Conservation (phyloP, 169 alveolate species). For the Toxoplasma gondii region DNA sequence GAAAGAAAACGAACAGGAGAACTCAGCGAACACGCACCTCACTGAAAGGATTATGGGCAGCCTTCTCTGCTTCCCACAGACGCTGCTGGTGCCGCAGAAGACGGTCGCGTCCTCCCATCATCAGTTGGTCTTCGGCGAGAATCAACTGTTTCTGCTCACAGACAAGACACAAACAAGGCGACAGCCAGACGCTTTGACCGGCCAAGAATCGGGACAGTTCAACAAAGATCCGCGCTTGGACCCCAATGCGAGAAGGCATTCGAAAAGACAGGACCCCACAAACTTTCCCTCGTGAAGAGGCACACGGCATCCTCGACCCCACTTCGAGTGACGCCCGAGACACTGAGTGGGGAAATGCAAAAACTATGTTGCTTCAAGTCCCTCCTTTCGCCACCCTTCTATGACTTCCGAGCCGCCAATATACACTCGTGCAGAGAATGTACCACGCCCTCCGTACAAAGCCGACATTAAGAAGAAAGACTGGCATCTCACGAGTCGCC, state of each 20-base stretch:
- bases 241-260: not conserved
- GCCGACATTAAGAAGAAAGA: not conserved
- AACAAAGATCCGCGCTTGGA: not conserved
- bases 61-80: conserved; percentile 70
- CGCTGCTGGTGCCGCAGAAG: conserved; percentile 69
- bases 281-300: too few species aligned
- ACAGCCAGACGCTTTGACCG: not conserved
- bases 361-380: too few species aligned
- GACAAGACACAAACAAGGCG: not conserved
- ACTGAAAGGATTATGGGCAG: conserved; percentile 72
- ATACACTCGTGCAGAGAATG: too few species aligned
- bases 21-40: conserved; percentile 57
- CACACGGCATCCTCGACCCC: too few species aligned
- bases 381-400: too few species aligned
- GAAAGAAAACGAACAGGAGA: too few species aligned
- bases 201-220: not conserved
- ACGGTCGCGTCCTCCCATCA: conserved; percentile 80
- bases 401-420: too few species aligned
- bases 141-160: conserved; percentile 72
- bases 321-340: too few species aligned
- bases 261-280: too few species aligned
- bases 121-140: conserved; percentile 85
- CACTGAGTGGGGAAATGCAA: too few species aligned
- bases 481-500: too few species aligned
- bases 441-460: not conserved